These are phyloP conservation scores for Pythium aquatile DNA, from an alignment of 352 stramenopile genomes.

Conservation along the genomic window DNA sequence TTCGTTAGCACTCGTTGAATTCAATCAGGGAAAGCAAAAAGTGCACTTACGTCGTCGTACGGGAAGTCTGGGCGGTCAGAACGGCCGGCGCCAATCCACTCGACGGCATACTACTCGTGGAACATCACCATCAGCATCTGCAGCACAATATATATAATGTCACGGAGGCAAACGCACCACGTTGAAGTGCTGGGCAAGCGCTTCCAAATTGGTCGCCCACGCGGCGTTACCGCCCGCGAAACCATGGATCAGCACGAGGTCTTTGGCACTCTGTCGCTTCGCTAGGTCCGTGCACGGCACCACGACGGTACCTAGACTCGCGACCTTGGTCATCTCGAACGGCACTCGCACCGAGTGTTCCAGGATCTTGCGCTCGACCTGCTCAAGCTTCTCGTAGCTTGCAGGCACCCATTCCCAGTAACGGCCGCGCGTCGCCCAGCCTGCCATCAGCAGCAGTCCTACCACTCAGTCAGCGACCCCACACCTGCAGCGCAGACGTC, in stretches of 20 bases:
- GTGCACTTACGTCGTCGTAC: constrained; percentile 54
- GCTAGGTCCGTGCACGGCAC: constrained; percentile 67
- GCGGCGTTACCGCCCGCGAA: constrained; percentile 78
- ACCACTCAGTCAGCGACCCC: background rate
- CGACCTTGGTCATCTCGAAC: constrained; percentile 83
- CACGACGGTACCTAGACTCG: constrained; percentile 71
- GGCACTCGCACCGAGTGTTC: constrained; percentile 37
- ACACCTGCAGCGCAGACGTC: background rate
- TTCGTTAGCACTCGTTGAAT: background rate
- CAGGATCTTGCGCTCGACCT: constrained; percentile 62
- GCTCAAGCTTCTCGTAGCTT: constrained; percentile 62
- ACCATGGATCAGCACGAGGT: constrained; percentile 81
- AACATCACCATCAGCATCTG: background rate
- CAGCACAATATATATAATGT: background rate
- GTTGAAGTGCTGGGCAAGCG: constrained; percentile 79
- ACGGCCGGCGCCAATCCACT: constrained; percentile 81
- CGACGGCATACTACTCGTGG: constrained; percentile 63
- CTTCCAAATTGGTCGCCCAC: constrained; percentile 80
- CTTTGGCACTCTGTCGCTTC: constrained; percentile 45
- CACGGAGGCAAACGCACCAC: constrained; percentile 42
- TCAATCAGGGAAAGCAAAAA: background rate
- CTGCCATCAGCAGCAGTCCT: constrained; percentile 53
- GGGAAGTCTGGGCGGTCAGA: constrained; percentile 77
- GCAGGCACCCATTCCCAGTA: constrained; percentile 78
- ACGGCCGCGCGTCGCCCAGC: constrained; percentile 50